Evolutionary conservation across 352 stramenopile species (phyloP), one percentile per base, ranked within the genome.

Genomic region (Globisporangium spiculum): DNA sequence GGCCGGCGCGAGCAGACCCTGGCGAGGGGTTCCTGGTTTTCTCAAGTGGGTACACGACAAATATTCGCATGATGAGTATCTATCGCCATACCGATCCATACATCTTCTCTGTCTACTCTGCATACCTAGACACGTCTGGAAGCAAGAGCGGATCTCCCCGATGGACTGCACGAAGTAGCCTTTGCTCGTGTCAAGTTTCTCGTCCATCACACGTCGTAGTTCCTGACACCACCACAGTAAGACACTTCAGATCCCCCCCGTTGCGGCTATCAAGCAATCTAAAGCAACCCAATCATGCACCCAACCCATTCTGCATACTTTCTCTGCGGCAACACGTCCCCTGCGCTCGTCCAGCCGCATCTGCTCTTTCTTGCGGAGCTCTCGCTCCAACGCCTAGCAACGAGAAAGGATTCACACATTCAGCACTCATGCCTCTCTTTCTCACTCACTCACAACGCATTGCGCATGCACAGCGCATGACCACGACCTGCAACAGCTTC

Each of bases 101-200:
- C 9, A 4, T 4, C 24, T 55, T 14, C 12, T 36, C 1, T 12
- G 16, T 20, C 20, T 38, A 6, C 16, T 50, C 4, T 46, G 44
- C 52, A 9, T 67, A 79, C 81, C 85, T 50, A 89, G 75, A 63
- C 79, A 94, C 48, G 72, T 78, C 63, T 77, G 77, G 68, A 96
- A 97, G 74, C 90, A 97, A 26, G 90, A 97, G 1, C 75, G 71
- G 10, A 95, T 77, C 7, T 70, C 68, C 6, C 83, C 90, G n/a
- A 97, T 84, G 36, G 88, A 70, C 63, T 97, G 86, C 64, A 95
- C 83, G 59, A 83, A 92, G 58, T 84, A 83, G 22, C 85, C 88
- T 60, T 90, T 84, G 63, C 75, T 86, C 18, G 82, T 92, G 60
- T 96, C 79, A 24, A 93, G 64, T 68, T 95, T 90, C 58, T 89